Conservation (phyloP, 2,329 filamentous ascomycete genomes). For the Fusarium falciforme region DNA sequence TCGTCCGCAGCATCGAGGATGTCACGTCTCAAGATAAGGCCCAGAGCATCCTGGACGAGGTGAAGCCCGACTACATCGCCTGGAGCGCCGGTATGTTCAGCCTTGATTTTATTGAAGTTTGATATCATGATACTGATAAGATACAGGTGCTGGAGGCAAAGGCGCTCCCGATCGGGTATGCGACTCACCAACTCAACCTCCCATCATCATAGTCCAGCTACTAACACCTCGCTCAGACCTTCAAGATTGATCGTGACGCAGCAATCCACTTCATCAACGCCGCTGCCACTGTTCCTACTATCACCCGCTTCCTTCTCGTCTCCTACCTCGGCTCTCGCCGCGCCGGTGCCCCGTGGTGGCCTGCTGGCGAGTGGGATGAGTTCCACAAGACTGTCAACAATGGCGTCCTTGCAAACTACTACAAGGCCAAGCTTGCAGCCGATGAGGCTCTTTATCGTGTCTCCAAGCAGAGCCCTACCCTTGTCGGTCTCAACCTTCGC, state of each 20-base stretch:
- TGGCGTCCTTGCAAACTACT: slow-evolving; percentile 62
- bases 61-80: slow-evolving; percentile 73
- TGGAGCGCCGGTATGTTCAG: slow-evolving; percentile 71
- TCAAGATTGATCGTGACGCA: slow-evolving; percentile 71
- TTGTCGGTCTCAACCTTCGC: slow-evolving; percentile 65
- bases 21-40: slow-evolving; percentile 73
- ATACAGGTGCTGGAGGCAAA: slow-evolving; percentile 67
- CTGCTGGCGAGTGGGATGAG: slow-evolving; percentile 60
- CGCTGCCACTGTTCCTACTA: slow-evolving; percentile 62
- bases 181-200: neutral
- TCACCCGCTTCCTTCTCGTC: slow-evolving; percentile 73
- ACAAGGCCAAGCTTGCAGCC: slow-evolving; percentile 69
- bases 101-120: neutral
- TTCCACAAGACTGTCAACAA: slow-evolving; percentile 55
- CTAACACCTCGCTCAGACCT: slow-evolving; percentile 55
- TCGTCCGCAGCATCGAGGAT: slow-evolving; percentile 78
- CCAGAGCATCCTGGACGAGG: slow-evolving; percentile 68
- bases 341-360: slow-evolving; percentile 66
- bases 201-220: neutral
- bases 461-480: slow-evolving; percentile 53
- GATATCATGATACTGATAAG: slow-evolving; percentile 7
- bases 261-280: slow-evolving; percentile 72
- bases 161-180: slow-evolving; percentile 63
- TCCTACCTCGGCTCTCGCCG: slow-evolving; percentile 70
- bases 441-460: slow-evolving; percentile 67